These are phyloP conservation scores for Picea glauca DNA, from an alignment of 75 land plant species.

Conservation along the genomic window DNA sequence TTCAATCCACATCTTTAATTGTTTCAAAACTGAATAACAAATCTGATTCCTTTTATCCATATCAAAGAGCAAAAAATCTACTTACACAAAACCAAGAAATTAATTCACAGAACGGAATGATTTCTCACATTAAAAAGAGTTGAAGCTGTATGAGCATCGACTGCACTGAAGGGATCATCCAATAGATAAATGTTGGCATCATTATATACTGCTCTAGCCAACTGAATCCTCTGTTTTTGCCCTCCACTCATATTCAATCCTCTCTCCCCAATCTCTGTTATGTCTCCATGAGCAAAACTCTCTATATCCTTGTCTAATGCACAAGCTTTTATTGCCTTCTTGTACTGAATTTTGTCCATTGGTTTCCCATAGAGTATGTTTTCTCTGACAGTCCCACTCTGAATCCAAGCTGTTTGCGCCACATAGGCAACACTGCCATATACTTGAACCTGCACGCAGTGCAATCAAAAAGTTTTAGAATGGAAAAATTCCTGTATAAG, in stretches of 20 bases:
- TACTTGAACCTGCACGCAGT: slow-evolving; percentile 42
- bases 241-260: slow-evolving; percentile 91
- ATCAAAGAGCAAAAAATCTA: neutral
- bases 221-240: slow-evolving; percentile 82
- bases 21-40: too few species aligned
- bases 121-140: slow-evolving; percentile 56
- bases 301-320: slow-evolving; percentile 74
- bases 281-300: slow-evolving; percentile 54
- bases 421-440: slow-evolving; percentile 76
- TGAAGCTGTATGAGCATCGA: slow-evolving; percentile 85
- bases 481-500: neutral
- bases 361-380: slow-evolving; percentile 72
- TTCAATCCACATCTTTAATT: too few species aligned
- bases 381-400: slow-evolving; percentile 74
- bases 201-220: slow-evolving; percentile 74
- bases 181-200: slow-evolving; percentile 81
- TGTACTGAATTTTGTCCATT: slow-evolving; percentile 42
- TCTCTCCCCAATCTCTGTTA: slow-evolving; percentile 80
- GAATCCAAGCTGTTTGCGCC: slow-evolving; percentile 79
- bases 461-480: neutral
- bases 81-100: neutral
- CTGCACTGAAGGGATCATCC: slow-evolving; percentile 88
- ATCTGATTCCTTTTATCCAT: slow-evolving; percentile 18
- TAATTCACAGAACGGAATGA: neutral
- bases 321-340: slow-evolving; percentile 53